phyloP scores from a whole-genome alignment of 2,329 filamentous ascomycete genomes.

The Penicillium sp. region DNA sequence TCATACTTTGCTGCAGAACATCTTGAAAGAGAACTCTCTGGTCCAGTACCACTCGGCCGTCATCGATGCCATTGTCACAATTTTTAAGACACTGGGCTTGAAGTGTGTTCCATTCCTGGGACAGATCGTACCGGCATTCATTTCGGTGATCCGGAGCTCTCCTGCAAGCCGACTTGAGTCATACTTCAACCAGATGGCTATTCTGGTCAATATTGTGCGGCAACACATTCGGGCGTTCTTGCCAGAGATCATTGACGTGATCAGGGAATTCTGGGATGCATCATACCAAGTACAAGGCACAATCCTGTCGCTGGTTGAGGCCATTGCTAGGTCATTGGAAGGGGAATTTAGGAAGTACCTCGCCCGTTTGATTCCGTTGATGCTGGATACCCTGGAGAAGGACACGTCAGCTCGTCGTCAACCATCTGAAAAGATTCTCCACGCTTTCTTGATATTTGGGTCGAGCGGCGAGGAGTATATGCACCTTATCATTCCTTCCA shows the following conservation, averaged over 20 bases:
- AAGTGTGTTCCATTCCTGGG: conserved; percentile 94
- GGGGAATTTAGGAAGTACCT: conserved; percentile 98
- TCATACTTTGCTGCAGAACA: conserved; percentile 79
- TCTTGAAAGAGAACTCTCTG: conserved; percentile 84
- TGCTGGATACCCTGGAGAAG: conserved; percentile 89
- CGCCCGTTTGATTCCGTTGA: conserved; percentile 78
- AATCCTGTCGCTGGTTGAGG: conserved; percentile 85
- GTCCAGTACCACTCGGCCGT: conserved; percentile 87
- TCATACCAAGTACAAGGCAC: conserved; percentile 79
- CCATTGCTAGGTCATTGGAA: conserved; percentile 86
- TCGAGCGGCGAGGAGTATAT: conserved; percentile 97
- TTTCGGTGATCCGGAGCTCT: conserved; percentile 79
- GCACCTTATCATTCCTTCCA: conserved; percentile 95
- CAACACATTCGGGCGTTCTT: conserved; percentile 93
- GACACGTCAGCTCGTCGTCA: conserved; percentile 70
- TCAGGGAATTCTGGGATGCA: conserved; percentile 85
- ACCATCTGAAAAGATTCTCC: conserved; percentile 83
- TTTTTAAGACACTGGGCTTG: conserved; percentile 90
- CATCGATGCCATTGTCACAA: conserved; percentile 97
- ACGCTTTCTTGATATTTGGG: conserved; percentile 93
- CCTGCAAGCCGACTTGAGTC: conserved; percentile 75
- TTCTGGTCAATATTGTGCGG: conserved; percentile 87
- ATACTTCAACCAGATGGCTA: conserved; percentile 94
- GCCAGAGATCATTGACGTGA: conserved; percentile 75
- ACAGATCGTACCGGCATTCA: conserved; percentile 89